Evolutionary conservation across 2,329 filamentous ascomycete genomes (phyloP).

Genomic region (Blumeria graminis): DNA sequence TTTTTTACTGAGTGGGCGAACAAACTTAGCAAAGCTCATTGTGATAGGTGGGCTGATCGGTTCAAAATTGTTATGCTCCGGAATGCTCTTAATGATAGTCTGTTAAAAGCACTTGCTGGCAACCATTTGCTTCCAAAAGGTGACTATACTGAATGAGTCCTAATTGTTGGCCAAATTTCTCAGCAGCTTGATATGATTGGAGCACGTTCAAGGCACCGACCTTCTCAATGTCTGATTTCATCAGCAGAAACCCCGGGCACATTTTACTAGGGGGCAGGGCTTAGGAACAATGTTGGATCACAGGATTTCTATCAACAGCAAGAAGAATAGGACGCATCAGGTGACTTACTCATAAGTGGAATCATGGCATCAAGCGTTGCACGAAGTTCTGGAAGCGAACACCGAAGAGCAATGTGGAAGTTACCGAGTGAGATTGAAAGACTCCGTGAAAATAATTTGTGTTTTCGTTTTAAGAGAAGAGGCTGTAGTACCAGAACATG

Average conservation of each 20-base stretch:
- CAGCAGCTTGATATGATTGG: background rate
- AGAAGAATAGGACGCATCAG: background rate
- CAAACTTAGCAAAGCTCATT: background rate
- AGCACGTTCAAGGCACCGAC: background rate
- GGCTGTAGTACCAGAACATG: background rate
- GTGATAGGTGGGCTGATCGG: background rate
- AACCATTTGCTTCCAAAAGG: background rate
- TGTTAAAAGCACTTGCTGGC: background rate
- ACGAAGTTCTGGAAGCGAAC: background rate
- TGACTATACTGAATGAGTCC: background rate
- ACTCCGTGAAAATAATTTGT: background rate
- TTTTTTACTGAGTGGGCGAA: background rate
- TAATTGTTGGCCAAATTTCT: background rate
- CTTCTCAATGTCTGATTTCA: background rate
- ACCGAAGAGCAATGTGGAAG: background rate
- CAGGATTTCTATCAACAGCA: too few relatives aligned
- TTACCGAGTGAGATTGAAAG: background rate
- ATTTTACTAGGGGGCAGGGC: background rate
- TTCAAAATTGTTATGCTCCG: background rate
- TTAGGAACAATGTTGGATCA: background rate
- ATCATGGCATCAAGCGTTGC: background rate
- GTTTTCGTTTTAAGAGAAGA: background rate
- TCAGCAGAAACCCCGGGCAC: background rate
- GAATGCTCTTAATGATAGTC: background rate
- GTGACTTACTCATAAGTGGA: background rate